phyloP scores from a whole-genome alignment of 345 rosid species.

The Linum trigynum region DNA sequence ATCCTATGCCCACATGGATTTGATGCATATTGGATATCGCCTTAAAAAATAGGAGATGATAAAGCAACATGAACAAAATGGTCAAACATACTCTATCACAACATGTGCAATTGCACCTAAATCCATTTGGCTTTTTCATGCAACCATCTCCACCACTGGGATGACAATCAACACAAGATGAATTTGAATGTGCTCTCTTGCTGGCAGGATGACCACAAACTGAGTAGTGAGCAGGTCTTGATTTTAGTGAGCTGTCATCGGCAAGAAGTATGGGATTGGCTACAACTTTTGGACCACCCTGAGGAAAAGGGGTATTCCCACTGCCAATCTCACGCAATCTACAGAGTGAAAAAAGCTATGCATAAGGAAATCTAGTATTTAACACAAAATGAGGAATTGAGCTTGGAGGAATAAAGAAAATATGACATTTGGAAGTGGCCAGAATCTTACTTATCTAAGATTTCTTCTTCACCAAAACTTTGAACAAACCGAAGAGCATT shows the following conservation, averaged over 20 bases:
- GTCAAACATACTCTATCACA: constrained; percentile 41
- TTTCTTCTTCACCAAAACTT: constrained; percentile 50
- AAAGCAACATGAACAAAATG: not conserved
- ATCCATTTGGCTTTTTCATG: constrained; percentile 45
- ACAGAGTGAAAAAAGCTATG: constrained; percentile 11
- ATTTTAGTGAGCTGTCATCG: constrained; percentile 28
- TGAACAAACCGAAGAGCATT: constrained; percentile 62
- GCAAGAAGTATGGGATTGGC: constrained; percentile 21
- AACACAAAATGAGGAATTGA: not conserved
- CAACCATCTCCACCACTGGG: constrained; percentile 39
- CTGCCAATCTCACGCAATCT: constrained; percentile 58
- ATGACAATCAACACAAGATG: constrained; percentile 54
- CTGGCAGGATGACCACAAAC: constrained; percentile 86
- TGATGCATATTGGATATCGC: constrained; percentile 1
- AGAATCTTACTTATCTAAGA: constrained; percentile 47
- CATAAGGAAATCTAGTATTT: constrained; percentile 1
- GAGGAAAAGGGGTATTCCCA: constrained; percentile 24
- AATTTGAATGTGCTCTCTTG: constrained; percentile 52
- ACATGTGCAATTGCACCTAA: constrained; percentile 54
- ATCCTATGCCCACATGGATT: not conserved
- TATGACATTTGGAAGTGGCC: not conserved
- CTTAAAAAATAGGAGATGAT: too few species aligned
- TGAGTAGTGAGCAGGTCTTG: constrained; percentile 61
- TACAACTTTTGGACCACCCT: constrained; percentile 20
- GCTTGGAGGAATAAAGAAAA: not conserved